Evolutionary conservation across 306 rosid species (phyloP), one percentile per base, ranked within the genome.

Genomic region (Delonix regia): DNA sequence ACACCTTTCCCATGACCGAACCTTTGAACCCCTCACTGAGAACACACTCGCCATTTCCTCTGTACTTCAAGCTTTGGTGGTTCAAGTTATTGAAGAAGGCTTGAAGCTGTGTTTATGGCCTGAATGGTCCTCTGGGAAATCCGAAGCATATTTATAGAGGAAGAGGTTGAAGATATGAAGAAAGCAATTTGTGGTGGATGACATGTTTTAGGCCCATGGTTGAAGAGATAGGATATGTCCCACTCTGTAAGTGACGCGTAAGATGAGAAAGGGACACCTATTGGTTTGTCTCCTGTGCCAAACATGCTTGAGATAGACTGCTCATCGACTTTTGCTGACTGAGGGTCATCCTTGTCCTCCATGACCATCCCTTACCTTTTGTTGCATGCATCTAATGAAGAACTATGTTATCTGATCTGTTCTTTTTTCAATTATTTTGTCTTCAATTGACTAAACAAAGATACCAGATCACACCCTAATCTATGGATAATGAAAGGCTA

Each of bases 1-100:
- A 75, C 99, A 87, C 48, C 88, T 53, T 5, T 84, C 85, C 93
- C 89, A 83, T 71, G 92, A 73, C 15, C 88, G 52, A 52, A 79
- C 13, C 91, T 90, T 94, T 24, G 86, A 80, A 76, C 78, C 59
- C 63, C 85, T 88, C 0, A 85, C 28, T 2, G 90, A 82, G 44
- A 87, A 76, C 13, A 86, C 70, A 18, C 74, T 79, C 47, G 79
- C 86, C 80, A 82, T 86, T 21, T 44, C 48, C 51, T 38, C 13
- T 65, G 69, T 25, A 18, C 67, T 51, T 65, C 16, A 4, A 10
- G 62, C 62, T 56, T 55, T 21, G 1, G 45, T 41, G 45, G 13
- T 41, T 41, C 45, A 2, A 57, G 64, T 30, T 36, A 45, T 47
- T 3, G 2, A 15, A 30, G 67, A 19, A 69, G 61, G 42, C 28